Conservation (phyloP, 2,329 filamentous ascomycete genomes). For the Aspergillus spinulosporus region DNA sequence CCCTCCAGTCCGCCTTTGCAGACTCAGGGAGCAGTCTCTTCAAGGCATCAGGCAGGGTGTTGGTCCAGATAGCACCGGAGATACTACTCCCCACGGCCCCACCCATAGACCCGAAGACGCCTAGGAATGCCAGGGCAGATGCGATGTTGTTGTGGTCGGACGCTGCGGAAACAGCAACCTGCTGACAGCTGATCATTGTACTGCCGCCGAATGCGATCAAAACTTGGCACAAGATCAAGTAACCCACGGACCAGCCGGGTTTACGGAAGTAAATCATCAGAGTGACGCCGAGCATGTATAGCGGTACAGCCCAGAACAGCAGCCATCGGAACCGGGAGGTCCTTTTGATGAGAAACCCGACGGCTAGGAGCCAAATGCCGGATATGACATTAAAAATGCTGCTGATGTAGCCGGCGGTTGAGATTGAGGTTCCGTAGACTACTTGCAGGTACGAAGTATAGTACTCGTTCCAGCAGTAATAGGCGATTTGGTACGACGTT, state of each 20-base stretch:
- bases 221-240: conserved; percentile 61
- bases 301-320: conserved; percentile 54
- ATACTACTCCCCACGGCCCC: conserved; percentile 57
- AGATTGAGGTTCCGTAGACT: conserved; percentile 29
- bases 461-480: conserved; percentile 25
- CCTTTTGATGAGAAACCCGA: conserved; percentile 53
- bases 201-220: conserved; percentile 59
- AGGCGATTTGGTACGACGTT: conserved; percentile 25
- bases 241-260: conserved; percentile 50
- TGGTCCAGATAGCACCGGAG: conserved; percentile 63
- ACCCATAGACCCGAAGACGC: conserved; percentile 57
- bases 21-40: conserved; percentile 15
- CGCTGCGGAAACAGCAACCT: conserved; percentile 58
- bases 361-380: conserved; percentile 56
- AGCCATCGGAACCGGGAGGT: conserved; percentile 57
- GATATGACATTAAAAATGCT: conserved; percentile 55
- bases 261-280: conserved; percentile 60
- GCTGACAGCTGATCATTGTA: conserved; percentile 54
- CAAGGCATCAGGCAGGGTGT: conserved; percentile 54
- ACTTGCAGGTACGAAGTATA: conserved; percentile 27
- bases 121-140: conserved; percentile 56
- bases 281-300: conserved; percentile 55
- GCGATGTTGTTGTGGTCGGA: conserved; percentile 59
- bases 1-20: conserved; percentile 14
- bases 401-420: conserved; percentile 46